A percentile compares a stretch with the other conserved stretches of the same genome.
Conservation (phyloP, 73 alveolate genomes). For the Uronychia setigera region DNA sequence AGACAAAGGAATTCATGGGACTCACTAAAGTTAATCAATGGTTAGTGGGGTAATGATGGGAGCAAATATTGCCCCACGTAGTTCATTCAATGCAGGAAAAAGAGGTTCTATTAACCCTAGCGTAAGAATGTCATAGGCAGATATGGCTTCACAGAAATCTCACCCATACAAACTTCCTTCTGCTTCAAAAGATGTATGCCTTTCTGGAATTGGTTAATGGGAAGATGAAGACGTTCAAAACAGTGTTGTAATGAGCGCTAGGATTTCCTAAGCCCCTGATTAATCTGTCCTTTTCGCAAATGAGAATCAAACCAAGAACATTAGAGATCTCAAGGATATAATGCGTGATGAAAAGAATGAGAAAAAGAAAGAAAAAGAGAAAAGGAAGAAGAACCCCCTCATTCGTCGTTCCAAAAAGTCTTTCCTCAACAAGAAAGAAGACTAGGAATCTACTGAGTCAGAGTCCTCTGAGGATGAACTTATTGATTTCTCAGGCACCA, state of each 20-base stretch:
- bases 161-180: too few species aligned
- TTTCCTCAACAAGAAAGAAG: background rate
- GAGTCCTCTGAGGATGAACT: background rate
- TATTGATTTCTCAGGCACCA: background rate
- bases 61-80: too few species aligned
- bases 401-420: background rate
- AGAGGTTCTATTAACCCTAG: constrained; percentile 4
- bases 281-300: background rate
- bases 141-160: background rate
- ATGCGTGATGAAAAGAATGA: background rate
- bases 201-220: background rate
- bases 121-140: background rate
- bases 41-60: too few species aligned
- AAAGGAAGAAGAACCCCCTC: constrained; percentile 2
- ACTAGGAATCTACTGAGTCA: background rate
- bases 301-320: background rate
- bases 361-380: background rate
- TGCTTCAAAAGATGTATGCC: too few species aligned
- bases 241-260: background rate
- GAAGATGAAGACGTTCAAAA: background rate
- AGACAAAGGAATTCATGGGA: too few species aligned
- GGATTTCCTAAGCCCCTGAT: background rate
- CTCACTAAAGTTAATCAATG: too few species aligned
- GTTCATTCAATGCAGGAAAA: background rate
- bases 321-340: background rate